These are phyloP conservation scores for Colletotrichum echinochloae DNA, from an alignment of 2,329 filamentous ascomycete genomes.

Conservation along the genomic window DNA sequence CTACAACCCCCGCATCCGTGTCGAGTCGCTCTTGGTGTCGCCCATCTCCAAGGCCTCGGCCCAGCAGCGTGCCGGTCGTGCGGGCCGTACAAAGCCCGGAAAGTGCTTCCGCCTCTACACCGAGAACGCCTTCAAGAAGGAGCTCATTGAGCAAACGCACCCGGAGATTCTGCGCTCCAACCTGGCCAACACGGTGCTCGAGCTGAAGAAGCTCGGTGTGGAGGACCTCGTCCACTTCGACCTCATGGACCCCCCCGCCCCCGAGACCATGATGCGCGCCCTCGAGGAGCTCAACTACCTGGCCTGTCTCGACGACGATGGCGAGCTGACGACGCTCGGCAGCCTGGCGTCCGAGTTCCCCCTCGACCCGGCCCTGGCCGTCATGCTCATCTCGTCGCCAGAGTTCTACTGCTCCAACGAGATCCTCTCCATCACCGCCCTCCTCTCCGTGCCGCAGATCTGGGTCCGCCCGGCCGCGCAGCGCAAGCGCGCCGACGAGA, in stretches of 20 bases:
- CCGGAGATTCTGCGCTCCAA: slow-evolving; percentile 97
- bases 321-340: slow-evolving; percentile 88
- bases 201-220: slow-evolving; percentile 96
- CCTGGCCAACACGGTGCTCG: slow-evolving; percentile 91
- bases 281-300: slow-evolving; percentile 98
- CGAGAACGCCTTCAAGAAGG: slow-evolving; percentile 95
- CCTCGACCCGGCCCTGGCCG: slow-evolving; percentile 90
- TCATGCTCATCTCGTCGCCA: slow-evolving; percentile 97
- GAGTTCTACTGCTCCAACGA: slow-evolving; percentile 99
- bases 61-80: slow-evolving; percentile 97
- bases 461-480: slow-evolving; percentile 89
- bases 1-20: slow-evolving; percentile 95
- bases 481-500: slow-evolving; percentile 93
- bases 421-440: slow-evolving; percentile 92
- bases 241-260: slow-evolving; percentile 97
- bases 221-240: slow-evolving; percentile 98
- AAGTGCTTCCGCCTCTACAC: slow-evolving; percentile 99
- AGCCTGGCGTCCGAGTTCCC: slow-evolving; percentile 94
- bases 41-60: slow-evolving; percentile 98
- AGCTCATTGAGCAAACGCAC: slow-evolving; percentile 96
- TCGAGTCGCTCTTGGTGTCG: slow-evolving; percentile 96
- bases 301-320: slow-evolving; percentile 95
- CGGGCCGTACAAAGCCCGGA: slow-evolving; percentile 96
- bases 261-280: slow-evolving; percentile 97
- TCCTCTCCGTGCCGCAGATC: slow-evolving; percentile 93